These are phyloP conservation scores for Mimosa bimucronata DNA, from an alignment of 306 rosid genomes.

Conservation along the genomic window DNA sequence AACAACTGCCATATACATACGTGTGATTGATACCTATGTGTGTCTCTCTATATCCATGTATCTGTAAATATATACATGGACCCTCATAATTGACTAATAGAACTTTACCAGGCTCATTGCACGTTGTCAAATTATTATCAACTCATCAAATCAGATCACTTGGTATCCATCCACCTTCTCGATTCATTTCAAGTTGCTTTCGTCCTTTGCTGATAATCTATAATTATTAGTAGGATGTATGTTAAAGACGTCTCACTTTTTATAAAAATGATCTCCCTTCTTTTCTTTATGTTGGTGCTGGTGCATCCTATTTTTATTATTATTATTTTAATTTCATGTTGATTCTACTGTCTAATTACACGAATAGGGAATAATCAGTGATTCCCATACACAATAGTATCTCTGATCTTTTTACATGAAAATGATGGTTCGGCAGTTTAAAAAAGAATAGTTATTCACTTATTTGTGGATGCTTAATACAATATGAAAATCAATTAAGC, in stretches of 20 bases:
- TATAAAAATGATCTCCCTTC: not conserved
- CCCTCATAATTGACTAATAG: not conserved
- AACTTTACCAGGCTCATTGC: not conserved
- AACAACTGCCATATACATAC: not conserved
- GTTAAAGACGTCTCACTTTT: slow-evolving; percentile 6
- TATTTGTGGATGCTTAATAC: not conserved
- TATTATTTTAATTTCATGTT: not conserved
- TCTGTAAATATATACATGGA: not conserved
- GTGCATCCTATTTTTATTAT: not conserved
- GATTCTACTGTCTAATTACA: not conserved
- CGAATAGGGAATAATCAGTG: not conserved
- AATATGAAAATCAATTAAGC: not conserved
- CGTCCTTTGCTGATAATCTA: not conserved
- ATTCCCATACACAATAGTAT: not conserved
- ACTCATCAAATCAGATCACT: slow-evolving; percentile 17
- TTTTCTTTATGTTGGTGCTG: not conserved
- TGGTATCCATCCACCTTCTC: not conserved
- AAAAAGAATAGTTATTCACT: not conserved
- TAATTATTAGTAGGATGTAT: not conserved
- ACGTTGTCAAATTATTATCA: slow-evolving; percentile 18
- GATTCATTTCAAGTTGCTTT: slow-evolving; percentile 29
- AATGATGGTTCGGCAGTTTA: too few species aligned
- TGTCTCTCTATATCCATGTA: not conserved
- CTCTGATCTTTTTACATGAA: too few species aligned
- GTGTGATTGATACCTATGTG: not conserved